Evolutionary conservation across 176 grass and related monocot species (phyloP).

Genomic region (Carex myosuroides): DNA sequence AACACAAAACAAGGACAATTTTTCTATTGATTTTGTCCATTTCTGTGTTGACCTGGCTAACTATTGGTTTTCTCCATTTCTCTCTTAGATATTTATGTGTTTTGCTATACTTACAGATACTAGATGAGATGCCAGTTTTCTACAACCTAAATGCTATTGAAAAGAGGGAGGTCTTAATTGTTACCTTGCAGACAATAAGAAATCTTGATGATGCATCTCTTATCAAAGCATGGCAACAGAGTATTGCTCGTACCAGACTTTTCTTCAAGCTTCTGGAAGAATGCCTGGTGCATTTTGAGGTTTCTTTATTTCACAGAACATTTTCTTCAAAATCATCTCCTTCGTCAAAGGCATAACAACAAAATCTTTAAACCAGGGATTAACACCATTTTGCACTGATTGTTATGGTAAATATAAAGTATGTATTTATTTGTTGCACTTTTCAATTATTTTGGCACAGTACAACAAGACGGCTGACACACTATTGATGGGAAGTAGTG

Average conservation of each 20-base stretch:
- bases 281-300: slow-evolving; percentile 94
- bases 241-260: slow-evolving; percentile 89
- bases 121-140: slow-evolving; percentile 99
- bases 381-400: neutral
- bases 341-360: neutral
- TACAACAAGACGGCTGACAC: slow-evolving; percentile 82
- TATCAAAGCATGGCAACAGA: slow-evolving; percentile 98
- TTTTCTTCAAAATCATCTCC: slow-evolving; percentile 8
- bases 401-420: neutral
- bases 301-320: slow-evolving; percentile 23
- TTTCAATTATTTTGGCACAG: slow-evolving; percentile 39
- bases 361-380: neutral
- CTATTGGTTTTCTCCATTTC: neutral
- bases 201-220: slow-evolving; percentile 92
- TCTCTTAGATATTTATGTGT: slow-evolving; percentile 12
- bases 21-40: neutral
- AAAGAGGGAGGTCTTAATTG: slow-evolving; percentile 95
- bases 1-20: neutral
- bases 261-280: slow-evolving; percentile 99
- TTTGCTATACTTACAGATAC: slow-evolving; percentile 61
- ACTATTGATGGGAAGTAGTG: slow-evolving; percentile 78
- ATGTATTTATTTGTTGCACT: slow-evolving; percentile 13
- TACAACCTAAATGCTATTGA: slow-evolving; percentile 94
- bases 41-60: neutral
- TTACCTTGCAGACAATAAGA: slow-evolving; percentile 95